These are phyloP conservation scores for Pleodorina starrii DNA, from an alignment of 139 green algal species.

Conservation along the genomic window DNA sequence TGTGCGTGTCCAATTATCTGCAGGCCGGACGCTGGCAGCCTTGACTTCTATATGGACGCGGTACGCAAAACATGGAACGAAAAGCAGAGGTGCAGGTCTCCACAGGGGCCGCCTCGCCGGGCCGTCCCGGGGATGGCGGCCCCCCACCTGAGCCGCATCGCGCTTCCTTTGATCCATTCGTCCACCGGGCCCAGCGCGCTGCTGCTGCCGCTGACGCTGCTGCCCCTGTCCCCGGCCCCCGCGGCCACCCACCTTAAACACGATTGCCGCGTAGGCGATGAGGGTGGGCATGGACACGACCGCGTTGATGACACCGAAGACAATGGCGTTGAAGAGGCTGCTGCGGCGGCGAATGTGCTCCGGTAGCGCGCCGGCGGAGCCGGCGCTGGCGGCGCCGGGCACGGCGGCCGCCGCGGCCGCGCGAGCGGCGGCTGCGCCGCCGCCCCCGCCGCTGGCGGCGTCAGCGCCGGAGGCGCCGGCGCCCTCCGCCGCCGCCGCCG, in stretches of 20 bases:
- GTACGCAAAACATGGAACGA: no score
- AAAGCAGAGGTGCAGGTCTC: no score
- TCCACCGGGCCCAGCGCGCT: no score
- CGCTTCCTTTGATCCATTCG: no score
- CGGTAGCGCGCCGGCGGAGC: background rate
- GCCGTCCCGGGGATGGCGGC: no score
- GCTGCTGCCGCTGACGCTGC: no score
- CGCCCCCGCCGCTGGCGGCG: background rate
- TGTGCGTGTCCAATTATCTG: no score
- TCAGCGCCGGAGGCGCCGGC: background rate
- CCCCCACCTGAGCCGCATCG: no score
- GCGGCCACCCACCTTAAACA: constrained; percentile 71
- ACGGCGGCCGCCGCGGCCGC: background rate
- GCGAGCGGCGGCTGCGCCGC: background rate
- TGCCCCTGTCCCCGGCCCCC: no score
- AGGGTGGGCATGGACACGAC: constrained; percentile 75
- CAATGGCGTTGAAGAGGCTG: constrained; percentile 43
- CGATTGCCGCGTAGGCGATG: constrained; percentile 82
- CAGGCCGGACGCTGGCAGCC: no score
- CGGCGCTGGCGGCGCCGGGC: background rate
- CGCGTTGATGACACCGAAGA: constrained; percentile 57
- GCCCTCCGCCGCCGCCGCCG: background rate
- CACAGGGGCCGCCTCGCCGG: no score
- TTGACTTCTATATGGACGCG: no score
- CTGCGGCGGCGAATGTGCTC: background rate